Conservation (phyloP, 345 rosid species). For the Corchorus olitorius region DNA sequence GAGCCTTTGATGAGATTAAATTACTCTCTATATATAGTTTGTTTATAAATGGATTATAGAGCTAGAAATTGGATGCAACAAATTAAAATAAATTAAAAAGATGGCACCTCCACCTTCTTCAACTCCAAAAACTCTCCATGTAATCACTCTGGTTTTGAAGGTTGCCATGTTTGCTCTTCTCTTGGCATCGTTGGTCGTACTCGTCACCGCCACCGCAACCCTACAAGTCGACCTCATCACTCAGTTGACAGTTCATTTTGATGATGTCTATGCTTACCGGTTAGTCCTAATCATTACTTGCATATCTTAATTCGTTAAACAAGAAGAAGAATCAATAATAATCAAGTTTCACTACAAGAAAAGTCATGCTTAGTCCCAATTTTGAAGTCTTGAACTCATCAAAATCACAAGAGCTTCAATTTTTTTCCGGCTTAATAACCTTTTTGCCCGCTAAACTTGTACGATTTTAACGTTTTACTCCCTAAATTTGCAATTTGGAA, state of each 20-base stretch:
- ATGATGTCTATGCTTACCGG: conserved; percentile 41
- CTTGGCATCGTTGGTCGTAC: conserved; percentile 32
- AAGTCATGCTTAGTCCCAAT: no score
- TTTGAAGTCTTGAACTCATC: no score
- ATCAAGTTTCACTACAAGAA: no score
- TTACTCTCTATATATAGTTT: background rate
- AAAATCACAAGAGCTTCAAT: no score
- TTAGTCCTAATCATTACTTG: background rate
- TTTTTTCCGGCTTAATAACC: no score
- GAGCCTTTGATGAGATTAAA: no score
- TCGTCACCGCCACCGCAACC: conserved; percentile 35
- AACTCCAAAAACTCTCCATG: background rate
- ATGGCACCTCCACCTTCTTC: conserved; percentile 29
- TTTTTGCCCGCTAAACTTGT: no score
- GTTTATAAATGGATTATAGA: background rate
- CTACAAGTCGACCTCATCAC: conserved; percentile 6
- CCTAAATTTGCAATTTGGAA: no score
- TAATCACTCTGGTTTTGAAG: conserved; percentile 32
- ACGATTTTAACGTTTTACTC: no score
- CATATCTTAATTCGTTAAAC: no score
- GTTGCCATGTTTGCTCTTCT: conserved; percentile 30
- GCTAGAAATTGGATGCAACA: background rate
- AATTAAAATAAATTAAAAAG: background rate
- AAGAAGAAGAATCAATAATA: no score
- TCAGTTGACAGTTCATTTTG: conserved; percentile 26